A percentile compares a stretch with the other conserved stretches of the same genome.
Conservation (phyloP, 78 protist species). For the Dictyostelium firmibasis region DNA sequence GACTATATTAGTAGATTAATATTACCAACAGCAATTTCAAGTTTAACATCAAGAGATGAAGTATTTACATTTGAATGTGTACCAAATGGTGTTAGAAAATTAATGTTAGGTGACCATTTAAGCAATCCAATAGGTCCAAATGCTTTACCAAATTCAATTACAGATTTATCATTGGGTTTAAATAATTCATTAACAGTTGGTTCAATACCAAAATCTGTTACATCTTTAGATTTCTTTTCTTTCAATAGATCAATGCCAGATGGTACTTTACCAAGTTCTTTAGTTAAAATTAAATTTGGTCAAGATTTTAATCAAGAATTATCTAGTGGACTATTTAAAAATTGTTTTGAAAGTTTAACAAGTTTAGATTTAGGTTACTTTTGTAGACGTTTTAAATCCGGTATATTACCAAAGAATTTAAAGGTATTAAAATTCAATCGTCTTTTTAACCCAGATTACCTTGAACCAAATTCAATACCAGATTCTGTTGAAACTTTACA, state of each 20-base stretch:
- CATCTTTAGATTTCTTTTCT: neutral
- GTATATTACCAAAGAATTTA: neutral
- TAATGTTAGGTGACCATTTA: neutral
- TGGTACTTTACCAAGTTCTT: neutral
- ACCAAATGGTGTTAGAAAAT: neutral
- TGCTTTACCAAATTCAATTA: neutral
- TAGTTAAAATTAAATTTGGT: neutral
- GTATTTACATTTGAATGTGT: neutral
- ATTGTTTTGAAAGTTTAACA: neutral
- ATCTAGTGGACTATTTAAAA: neutral
- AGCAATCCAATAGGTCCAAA: neutral
- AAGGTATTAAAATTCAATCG: neutral
- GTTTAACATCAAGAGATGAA: too few species aligned
- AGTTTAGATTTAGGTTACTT: neutral
- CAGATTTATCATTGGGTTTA: neutral
- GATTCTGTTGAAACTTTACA: neutral
- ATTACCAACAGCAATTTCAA: too few species aligned
- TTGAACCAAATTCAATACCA: neutral
- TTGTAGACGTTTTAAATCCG: neutral
- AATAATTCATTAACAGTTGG: neutral
- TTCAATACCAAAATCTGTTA: neutral
- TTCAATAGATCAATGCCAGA: neutral
- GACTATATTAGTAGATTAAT: too few species aligned
- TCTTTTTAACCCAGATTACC: neutral
- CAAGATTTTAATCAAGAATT: neutral